A percentile compares a stretch with the other conserved stretches of the same genome.
These are phyloP conservation scores for Andrographis paniculata DNA, from an alignment of 305 asterid species.

Conservation along the genomic window DNA sequence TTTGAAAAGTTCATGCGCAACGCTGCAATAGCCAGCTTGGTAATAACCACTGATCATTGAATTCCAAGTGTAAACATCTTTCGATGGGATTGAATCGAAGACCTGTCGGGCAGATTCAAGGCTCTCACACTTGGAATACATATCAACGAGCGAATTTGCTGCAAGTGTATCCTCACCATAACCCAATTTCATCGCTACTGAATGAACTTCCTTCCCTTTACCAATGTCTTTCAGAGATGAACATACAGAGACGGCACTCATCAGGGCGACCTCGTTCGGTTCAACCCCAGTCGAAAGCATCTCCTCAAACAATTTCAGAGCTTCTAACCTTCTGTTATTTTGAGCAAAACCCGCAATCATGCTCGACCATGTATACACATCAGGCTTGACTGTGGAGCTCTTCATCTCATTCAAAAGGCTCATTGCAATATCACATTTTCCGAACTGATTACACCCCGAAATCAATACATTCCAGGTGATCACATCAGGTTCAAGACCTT, in stretches of 20 bases:
- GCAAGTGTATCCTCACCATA: constrained; percentile 46
- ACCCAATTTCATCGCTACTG: constrained; percentile 47
- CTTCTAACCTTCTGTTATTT: constrained; percentile 40
- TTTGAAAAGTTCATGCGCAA: constrained; percentile 58
- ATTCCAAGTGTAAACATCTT: constrained; percentile 72
- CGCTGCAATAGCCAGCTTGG: constrained; percentile 64
- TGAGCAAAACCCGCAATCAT: constrained; percentile 60
- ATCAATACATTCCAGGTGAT: constrained; percentile 65
- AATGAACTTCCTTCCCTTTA: constrained; percentile 65
- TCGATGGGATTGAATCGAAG: constrained; percentile 39
- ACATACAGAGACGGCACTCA: constrained; percentile 57
- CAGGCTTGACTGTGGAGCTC: constrained; percentile 36
- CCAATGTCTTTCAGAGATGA: constrained; percentile 41
- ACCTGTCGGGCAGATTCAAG: constrained; percentile 50
- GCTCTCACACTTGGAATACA: constrained; percentile 71
- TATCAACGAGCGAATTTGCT: constrained; percentile 63
- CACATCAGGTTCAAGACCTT: constrained; percentile 45
- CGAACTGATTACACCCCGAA: constrained; percentile 46
- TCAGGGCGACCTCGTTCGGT: constrained; percentile 60
- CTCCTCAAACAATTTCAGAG: constrained; percentile 38
- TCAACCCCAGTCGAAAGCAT: constrained; percentile 49
- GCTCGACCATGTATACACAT: constrained; percentile 65
- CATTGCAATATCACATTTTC: constrained; percentile 51
- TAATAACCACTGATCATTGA: constrained; percentile 73
- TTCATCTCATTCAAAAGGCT: constrained; percentile 58